phyloP scores from a whole-genome alignment of 345 rosid genomes.

The Gossypium arboreum region DNA sequence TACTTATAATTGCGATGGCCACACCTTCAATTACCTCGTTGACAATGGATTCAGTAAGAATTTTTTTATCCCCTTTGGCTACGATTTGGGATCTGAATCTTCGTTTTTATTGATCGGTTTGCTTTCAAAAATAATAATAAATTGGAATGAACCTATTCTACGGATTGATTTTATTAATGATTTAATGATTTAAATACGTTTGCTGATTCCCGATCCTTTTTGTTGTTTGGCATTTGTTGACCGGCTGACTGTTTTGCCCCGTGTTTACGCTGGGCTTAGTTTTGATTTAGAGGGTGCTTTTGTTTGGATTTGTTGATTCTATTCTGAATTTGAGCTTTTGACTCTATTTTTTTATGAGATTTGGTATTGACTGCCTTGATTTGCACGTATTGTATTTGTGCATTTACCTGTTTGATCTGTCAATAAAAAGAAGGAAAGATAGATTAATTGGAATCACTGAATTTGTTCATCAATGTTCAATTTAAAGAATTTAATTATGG shows the following conservation, averaged over 20 bases:
- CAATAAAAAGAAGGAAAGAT: background rate
- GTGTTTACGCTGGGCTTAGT: too few relatives aligned
- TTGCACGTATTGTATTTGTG: background rate
- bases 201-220: too few relatives aligned
- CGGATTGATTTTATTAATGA: background rate
- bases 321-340: background rate
- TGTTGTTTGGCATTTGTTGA: too few relatives aligned
- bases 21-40: background rate
- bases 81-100: background rate
- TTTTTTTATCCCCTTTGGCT: background rate
- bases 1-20: background rate
- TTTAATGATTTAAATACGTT: too few relatives aligned
- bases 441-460: background rate
- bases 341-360: background rate
- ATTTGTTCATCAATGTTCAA: background rate
- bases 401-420: background rate
- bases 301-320: too few relatives aligned
- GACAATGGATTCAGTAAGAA: background rate
- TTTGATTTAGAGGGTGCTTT: too few relatives aligned
- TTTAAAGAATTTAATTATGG: background rate
- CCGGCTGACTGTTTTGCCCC: too few relatives aligned
- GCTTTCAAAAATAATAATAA: background rate
- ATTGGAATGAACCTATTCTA: background rate
- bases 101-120: background rate
- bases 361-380: background rate